phyloP scores from a whole-genome alignment of 345 rosid genomes.

The Hevea brasiliensis region DNA sequence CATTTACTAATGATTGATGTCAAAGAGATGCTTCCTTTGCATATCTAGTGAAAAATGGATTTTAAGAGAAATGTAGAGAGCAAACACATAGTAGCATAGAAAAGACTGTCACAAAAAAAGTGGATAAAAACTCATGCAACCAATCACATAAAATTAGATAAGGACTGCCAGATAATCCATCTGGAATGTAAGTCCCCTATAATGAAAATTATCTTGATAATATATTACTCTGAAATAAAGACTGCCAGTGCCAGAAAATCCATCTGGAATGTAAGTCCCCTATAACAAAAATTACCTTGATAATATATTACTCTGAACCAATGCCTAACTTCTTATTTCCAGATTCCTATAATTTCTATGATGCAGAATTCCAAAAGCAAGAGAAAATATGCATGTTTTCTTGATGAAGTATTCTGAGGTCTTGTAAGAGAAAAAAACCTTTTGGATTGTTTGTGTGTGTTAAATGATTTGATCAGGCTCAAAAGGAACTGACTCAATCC shows the following conservation, averaged over 20 bases:
- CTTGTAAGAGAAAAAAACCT: slow-evolving; percentile 43
- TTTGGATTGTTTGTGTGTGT: slow-evolving; percentile 79
- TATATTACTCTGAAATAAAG: slow-evolving; percentile 1
- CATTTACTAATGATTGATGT: neutral
- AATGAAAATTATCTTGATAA: neutral
- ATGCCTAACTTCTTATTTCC: neutral
- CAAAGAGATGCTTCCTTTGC: neutral
- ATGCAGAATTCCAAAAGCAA: neutral
- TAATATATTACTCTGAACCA: neutral
- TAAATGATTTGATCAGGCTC: slow-evolving; percentile 69
- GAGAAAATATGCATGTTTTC: neutral
- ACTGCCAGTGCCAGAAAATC: too few species aligned
- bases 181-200: neutral
- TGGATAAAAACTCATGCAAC: neutral
- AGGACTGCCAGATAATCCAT: neutral
- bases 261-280: neutral
- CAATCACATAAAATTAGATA: neutral
- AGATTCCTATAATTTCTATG: neutral
- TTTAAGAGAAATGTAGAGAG: neutral
- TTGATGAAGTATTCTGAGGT: neutral
- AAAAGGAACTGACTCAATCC: slow-evolving; percentile 92
- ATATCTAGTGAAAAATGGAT: neutral
- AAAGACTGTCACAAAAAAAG: neutral
- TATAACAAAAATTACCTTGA: neutral
- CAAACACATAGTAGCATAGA: neutral